These are phyloP conservation scores for Solanum paucissectum DNA, from an alignment of 257 asterid genomes.

Conservation along the genomic window DNA sequence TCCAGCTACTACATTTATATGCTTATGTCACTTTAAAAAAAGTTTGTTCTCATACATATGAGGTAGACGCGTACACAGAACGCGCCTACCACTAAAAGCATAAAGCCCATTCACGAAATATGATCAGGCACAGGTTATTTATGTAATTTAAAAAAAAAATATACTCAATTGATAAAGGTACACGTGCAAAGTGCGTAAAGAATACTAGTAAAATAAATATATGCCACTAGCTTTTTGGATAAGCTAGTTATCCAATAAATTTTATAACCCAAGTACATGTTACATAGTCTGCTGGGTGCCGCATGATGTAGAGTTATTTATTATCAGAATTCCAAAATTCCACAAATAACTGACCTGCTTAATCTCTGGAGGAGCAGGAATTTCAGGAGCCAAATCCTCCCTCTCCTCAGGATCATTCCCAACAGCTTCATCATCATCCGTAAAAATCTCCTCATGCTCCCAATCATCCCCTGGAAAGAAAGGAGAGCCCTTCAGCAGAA, in stretches of 20 bases:
- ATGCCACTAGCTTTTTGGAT: background rate
- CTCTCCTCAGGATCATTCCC: constrained; percentile 88
- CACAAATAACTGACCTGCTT: constrained; percentile 50
- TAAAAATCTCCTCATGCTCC: constrained; percentile 98
- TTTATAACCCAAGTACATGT: background rate
- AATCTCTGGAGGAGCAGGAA: constrained; percentile 97
- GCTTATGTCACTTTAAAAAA: background rate
- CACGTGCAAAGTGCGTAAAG: background rate
- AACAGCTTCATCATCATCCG: constrained; percentile 92
- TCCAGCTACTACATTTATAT: background rate
- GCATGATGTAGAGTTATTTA: background rate
- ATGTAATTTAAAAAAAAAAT: background rate
- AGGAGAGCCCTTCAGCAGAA: background rate
- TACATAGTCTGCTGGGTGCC: background rate
- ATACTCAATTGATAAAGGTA: background rate
- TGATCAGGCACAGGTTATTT: background rate
- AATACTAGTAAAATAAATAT: background rate
- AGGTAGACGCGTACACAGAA: background rate
- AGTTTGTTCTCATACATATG: background rate
- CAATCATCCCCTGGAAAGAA: constrained; percentile 79
- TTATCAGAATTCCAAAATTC: background rate
- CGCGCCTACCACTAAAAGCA: background rate
- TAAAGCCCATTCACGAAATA: background rate
- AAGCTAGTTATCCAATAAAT: background rate
- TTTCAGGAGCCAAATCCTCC: constrained; percentile 93